Base-by-base conservation (phyloP, 805 yeast species). In the Suhomyces xylopsoci region DNA sequence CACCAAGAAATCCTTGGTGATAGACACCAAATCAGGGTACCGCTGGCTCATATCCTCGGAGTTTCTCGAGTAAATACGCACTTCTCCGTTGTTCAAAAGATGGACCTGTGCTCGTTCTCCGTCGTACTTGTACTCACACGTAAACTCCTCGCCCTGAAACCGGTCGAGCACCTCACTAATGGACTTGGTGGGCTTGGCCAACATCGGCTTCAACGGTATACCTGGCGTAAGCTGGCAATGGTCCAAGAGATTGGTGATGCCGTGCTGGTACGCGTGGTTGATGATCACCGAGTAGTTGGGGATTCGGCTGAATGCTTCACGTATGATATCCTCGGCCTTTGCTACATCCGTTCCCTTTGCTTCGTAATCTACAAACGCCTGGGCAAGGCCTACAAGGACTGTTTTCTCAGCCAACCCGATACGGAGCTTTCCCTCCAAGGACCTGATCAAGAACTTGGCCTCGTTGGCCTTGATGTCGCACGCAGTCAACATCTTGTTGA, bases 31-130 rank as follows among this genome's bases (percentile, higher is more conserved):
- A 69, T 94, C 99, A 0, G 99, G 99, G 66, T 94, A 94, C 63
- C 97, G 76, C 64, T 88, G 90, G 0, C 97, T 87, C 99, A 94
- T 94, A 68, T 94, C 93, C 71, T 94, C 99, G 49, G 96, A 90
- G 69, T 93, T 94, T 69, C 99, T 81, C 2, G 97, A 92, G 68
- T 90, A 94, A 10, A 94, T 87, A 51, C 81, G 78, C 60, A 90
- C 85, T 9, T 78, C 69, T 1, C 94, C 93, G 60, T 80, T 80
- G 0, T 78, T 68, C 12, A 89, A 68, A 26, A 87, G 68, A 68
- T 94, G 99, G 9, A 94, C 86, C 67, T 94, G 99, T 0, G 98
- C 98, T 61, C 99, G 81, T 71, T 94, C 99, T 45, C 99, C 99
- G 67, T 94, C 99, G 63, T 94, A 94, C 64, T 94, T 94, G 71